A percentile compares a stretch with the other conserved stretches of the same genome.
Evolutionary conservation across 164 flowering plant species (phyloP).

Genomic region (Liquidambar formosana): DNA sequence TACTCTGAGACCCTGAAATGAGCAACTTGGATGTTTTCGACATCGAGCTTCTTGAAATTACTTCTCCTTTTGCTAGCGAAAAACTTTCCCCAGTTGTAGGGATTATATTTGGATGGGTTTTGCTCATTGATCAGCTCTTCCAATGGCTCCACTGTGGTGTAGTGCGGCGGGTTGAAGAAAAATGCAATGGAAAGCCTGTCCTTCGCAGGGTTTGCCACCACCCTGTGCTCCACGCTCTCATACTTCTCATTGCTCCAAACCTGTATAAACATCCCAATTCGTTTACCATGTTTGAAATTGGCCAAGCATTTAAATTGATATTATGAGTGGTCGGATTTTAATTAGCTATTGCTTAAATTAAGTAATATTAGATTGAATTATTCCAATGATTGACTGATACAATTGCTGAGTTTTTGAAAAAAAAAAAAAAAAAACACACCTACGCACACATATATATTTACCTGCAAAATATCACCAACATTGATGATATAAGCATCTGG

Average conservation of each 20-base stretch:
- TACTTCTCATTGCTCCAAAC: conserved; percentile 24
- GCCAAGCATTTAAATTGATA: too few species aligned
- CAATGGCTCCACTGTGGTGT: conserved; percentile 11
- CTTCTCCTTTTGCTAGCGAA: conserved; percentile 9
- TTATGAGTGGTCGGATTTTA: too few species aligned
- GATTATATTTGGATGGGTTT: conserved; percentile 7
- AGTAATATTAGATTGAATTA: too few species aligned
- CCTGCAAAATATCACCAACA: conserved; percentile 43
- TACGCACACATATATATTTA: too few species aligned
- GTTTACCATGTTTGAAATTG: too few species aligned
- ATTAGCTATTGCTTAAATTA: too few species aligned
- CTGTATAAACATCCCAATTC: too few species aligned
- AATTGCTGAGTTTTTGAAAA: too few species aligned
- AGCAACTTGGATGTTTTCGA: conserved; percentile 21
- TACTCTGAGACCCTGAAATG: conserved; percentile 12
- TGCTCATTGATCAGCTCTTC: conserved; percentile 4
- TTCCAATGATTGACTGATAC: too few species aligned
- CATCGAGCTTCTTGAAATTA: too few species aligned
- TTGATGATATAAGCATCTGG: conserved; percentile 35
- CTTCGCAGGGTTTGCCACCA: conserved; percentile 17
- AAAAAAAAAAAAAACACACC: too few species aligned
- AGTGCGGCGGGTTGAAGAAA: conserved; percentile 18
- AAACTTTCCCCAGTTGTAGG: too few species aligned
- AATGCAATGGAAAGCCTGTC: conserved; percentile 18
- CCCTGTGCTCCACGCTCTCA: conserved; percentile 26